Percentiles rank a stretch among this genome's conserved stretches.
Conservation (phyloP, 345 rosid species). For the Eucalyptus shirleyi region DNA sequence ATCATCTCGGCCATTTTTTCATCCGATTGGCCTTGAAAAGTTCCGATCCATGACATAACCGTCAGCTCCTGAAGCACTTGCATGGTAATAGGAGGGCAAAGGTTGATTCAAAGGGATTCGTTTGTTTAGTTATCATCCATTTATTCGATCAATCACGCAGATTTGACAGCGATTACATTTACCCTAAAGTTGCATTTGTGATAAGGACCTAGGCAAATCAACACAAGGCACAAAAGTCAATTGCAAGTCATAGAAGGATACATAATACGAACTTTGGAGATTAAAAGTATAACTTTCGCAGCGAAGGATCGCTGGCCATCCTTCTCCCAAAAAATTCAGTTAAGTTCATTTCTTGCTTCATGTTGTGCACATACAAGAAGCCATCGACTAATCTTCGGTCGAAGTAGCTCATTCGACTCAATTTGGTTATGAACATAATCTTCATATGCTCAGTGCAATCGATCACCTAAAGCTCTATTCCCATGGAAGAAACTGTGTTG, state of each 20-base stretch:
- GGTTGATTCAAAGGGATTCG: background rate
- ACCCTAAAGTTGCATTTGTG: background rate
- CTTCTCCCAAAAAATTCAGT: background rate
- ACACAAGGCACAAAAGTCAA: background rate
- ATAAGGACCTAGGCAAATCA: background rate
- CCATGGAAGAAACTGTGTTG: background rate
- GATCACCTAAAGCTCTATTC: background rate
- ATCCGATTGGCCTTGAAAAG: background rate
- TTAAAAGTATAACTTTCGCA: background rate
- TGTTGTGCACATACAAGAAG: background rate
- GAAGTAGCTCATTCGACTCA: background rate
- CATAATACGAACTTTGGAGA: background rate
- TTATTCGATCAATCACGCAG: background rate
- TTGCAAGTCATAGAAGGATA: background rate
- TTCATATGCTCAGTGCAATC: background rate
- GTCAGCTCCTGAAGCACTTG: background rate
- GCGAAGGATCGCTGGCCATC: background rate
- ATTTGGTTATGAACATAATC: background rate
- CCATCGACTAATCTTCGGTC: background rate
- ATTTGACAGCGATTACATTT: background rate
- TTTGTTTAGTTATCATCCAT: background rate
- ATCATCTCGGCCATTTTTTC: background rate
- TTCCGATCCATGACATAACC: background rate
- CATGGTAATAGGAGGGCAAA: background rate
- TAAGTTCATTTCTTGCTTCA: background rate